phyloP scores from a whole-genome alignment of 2,329 filamentous ascomycete species.

The Aspergillus fischeri region DNA sequence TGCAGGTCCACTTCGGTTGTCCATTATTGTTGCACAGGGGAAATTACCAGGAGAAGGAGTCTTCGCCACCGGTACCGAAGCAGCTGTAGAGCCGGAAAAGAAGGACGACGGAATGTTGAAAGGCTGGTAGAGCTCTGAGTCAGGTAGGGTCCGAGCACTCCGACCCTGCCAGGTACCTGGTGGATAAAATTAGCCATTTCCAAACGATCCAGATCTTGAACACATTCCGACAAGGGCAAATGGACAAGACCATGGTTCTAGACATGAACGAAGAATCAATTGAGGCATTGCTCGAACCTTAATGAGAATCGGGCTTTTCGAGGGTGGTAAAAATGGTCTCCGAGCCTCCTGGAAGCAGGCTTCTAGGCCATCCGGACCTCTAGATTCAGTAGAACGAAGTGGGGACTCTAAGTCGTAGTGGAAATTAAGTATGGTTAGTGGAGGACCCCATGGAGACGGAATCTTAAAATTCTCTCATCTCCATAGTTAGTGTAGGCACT shows the following conservation, averaged over 20 bases:
- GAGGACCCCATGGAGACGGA: neutral
- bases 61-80: neutral
- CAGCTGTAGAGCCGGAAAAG: neutral
- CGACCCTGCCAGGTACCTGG: neutral
- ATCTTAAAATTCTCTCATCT: neutral
- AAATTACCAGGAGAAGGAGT: neutral
- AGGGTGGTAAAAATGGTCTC: neutral
- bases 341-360: neutral
- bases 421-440: neutral
- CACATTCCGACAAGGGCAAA: neutral
- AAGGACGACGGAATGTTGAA: neutral
- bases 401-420: neutral
- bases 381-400: neutral
- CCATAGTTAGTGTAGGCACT: neutral
- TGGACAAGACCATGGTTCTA: neutral
- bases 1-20: slow-evolving; percentile 9
- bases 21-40: slow-evolving; percentile 5
- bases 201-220: neutral
- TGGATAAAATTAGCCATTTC: neutral
- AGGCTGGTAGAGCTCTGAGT: neutral
- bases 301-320: neutral
- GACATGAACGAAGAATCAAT: neutral
- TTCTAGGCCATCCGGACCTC: neutral
- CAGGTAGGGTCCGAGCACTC: neutral
- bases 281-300: neutral